These are phyloP conservation scores for Actinidia arguta DNA, from an alignment of 179 eudicot species.

Conservation along the genomic window DNA sequence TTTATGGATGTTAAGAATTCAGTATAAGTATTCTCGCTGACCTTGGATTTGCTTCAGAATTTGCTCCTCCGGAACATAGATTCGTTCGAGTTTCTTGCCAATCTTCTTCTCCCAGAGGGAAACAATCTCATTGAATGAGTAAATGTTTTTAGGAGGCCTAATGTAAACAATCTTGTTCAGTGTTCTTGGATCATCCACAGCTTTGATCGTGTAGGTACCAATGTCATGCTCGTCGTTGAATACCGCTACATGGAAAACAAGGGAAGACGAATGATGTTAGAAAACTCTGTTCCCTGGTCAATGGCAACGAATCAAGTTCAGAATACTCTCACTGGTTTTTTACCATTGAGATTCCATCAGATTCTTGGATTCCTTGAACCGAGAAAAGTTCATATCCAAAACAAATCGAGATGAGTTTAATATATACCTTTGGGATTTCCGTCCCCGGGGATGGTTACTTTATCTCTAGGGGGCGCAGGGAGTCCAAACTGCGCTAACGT, in stretches of 20 bases:
- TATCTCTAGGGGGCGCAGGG: conserved; percentile 77
- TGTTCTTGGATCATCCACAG: conserved; percentile 72
- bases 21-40: conserved; percentile 7
- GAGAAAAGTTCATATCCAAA: not conserved
- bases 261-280: not conserved
- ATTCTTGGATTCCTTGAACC: not conserved
- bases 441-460: conserved; percentile 69
- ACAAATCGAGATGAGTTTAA: not conserved
- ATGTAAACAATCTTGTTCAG: conserved; percentile 63
- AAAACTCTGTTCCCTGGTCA: not conserved
- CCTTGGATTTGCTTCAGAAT: conserved; percentile 58
- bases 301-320: not conserved
- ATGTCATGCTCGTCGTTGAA: conserved; percentile 56
- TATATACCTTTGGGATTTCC: conserved; percentile 74
- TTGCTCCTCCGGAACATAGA: conserved; percentile 48
- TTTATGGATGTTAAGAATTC: not conserved
- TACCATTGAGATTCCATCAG: not conserved
- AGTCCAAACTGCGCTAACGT: conserved; percentile 70
- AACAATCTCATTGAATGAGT: conserved; percentile 62
- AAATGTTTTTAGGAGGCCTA: conserved; percentile 48
- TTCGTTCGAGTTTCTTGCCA: conserved; percentile 45
- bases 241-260: conserved; percentile 35
- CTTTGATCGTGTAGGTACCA: conserved; percentile 58
- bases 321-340: not conserved
- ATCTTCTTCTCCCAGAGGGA: conserved; percentile 69